Evolutionary conservation across 2,329 filamentous ascomycete species (phyloP).

Genomic region (Talaromyces rugulosus): DNA sequence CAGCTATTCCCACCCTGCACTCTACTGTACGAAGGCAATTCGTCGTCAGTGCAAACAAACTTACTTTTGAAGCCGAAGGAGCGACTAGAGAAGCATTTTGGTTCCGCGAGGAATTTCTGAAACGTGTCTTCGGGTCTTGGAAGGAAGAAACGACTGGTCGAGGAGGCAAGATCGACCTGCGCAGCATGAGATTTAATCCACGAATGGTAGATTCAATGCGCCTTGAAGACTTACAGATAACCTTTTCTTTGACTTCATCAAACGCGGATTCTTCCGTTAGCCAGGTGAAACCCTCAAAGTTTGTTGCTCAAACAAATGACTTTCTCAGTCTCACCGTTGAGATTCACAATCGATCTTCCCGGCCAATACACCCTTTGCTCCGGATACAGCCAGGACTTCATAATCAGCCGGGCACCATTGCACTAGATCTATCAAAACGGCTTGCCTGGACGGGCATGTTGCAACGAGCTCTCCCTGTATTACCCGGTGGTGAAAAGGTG

Average conservation of each 20-base stretch:
- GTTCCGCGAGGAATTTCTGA: constrained; percentile 79
- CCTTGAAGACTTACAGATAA: constrained; percentile 71
- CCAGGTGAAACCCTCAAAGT: constrained; percentile 44
- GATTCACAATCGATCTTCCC: constrained; percentile 67
- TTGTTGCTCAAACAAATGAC: constrained; percentile 50
- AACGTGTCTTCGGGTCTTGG: constrained; percentile 69
- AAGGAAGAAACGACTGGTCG: constrained; percentile 55
- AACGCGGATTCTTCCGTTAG: constrained; percentile 19
- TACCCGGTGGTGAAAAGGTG: constrained; percentile 56
- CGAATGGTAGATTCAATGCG: constrained; percentile 81
- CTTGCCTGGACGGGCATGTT: constrained; percentile 81
- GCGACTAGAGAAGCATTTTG: constrained; percentile 80
- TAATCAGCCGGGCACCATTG: constrained; percentile 65
- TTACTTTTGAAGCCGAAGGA: constrained; percentile 74
- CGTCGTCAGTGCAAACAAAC: constrained; percentile 75
- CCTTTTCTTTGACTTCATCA: constrained; percentile 40
- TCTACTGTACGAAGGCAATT: constrained; percentile 85
- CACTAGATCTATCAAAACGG: constrained; percentile 76
- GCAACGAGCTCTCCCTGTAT: constrained; percentile 65
- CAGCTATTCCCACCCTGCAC: constrained; percentile 74
- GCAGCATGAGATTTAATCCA: constrained; percentile 66
- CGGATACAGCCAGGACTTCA: constrained; percentile 73
- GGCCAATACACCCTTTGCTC: constrained; percentile 66
- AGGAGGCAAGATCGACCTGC: constrained; percentile 68
- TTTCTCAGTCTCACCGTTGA: constrained; percentile 68